Base-by-base conservation (phyloP, 768 basidiomycete genomes). In the Psilocybe sp. region DNA sequence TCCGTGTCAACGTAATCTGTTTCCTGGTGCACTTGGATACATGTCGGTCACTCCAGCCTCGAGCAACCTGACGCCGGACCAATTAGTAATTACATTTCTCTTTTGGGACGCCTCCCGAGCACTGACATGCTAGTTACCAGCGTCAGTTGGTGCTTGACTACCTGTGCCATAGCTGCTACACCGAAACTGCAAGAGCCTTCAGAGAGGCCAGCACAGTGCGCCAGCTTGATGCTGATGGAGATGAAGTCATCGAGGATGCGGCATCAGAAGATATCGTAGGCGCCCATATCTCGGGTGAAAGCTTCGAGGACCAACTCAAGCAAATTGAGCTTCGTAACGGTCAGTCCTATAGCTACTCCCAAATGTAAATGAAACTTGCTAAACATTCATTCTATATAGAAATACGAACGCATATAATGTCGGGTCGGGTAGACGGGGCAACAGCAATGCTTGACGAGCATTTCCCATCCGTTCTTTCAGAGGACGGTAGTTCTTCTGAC, bases 371-470 rank as follows among this genome's bases (percentile, higher is more conserved):
- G 13, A 3, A 28, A 28, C n/a, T 20, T 43, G 6, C 11, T 33
- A 11, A 20, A 36, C 35, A 36, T 12, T 37, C 32, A 42, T 39
- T 23, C 4, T n/a, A 11, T 46, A 19, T 51, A 97, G 94, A 81
- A 39, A 87, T 95, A 42, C 77, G 83, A 47, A 70, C 66, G 37
- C 71, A 77, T 55, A 85, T 96, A 19, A 78, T 95, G 8, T 78
- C 78, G 1, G 94, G 94, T 12, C 77, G 76, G n/a, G 80, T 95
- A 34, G 79, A 83, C 47, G 79, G 84, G 20, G 91, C 92, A 2
- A 82, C 77, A 12, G 71, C 69, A 2, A 70, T 86, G 14, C 72
- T 96, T 36, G 78, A 90, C 53, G 65, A 69, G 19, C 76, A 92
- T 58, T 97, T 92, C 59, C 92, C 93, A 8, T 62, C 74, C 11